Conservation (phyloP, 2,329 filamentous ascomycete genomes). For the Colletotrichum siamense region DNA sequence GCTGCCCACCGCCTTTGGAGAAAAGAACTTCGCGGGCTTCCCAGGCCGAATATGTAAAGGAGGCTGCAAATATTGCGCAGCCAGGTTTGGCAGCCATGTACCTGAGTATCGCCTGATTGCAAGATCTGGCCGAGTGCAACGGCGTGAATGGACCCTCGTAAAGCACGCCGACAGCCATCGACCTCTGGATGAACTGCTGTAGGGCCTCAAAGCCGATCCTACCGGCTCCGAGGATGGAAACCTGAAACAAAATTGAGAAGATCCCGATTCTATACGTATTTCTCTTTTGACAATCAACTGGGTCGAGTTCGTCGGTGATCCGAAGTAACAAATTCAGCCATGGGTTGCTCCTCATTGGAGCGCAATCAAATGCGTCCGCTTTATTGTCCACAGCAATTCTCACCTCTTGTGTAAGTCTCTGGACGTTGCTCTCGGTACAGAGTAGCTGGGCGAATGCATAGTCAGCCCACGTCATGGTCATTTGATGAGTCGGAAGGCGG, state of each 20-base stretch:
- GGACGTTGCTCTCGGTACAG: not conserved
- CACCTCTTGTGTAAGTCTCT: not conserved
- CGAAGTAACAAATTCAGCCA: not conserved
- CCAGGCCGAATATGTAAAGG: not conserved
- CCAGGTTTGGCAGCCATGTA: not conserved
- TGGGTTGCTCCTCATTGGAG: not conserved
- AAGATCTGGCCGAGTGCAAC: conserved; percentile 29
- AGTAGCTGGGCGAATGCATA: not conserved
- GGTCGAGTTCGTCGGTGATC: not conserved
- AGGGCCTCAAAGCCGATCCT: not conserved
- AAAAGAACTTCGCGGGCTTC: not conserved
- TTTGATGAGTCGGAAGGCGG: not conserved
- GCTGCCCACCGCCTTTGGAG: not conserved
- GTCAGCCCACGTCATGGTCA: not conserved
- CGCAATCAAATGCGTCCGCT: not conserved
- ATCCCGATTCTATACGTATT: not conserved
- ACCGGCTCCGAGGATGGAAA: not conserved
- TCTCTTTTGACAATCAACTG: not conserved
- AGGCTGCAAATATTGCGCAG: not conserved
- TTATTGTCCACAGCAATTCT: not conserved
- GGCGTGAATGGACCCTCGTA: not conserved
- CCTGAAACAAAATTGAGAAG: not conserved
- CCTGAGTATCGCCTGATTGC: not conserved
- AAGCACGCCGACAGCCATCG: not conserved
- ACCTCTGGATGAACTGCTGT: not conserved